Evolutionary conservation across 257 asterid genomes (phyloP), one percentile per base, ranked within the genome.

Genomic region (Euphrasia confusa): DNA sequence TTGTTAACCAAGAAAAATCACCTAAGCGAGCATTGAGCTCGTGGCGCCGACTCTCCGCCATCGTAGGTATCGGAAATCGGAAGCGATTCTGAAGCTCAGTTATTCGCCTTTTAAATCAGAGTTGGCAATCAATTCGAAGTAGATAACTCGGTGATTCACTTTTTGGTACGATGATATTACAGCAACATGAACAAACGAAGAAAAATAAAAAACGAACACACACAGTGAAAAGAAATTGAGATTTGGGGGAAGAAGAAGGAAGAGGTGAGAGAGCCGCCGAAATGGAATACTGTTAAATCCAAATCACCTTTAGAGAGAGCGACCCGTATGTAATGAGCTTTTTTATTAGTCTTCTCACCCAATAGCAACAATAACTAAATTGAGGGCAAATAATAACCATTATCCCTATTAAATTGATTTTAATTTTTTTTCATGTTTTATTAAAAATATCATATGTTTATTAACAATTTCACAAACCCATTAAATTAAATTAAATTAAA

Each of bases 21-120:
- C 88, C 88, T 76, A 81, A 73, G 74, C 76, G 88, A 63, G 88
- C 84, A 65, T 70, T 77, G 70, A 81, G 84, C 12, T 78, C 81
- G 70, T 69, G 76, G 49, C 83, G 77, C 64, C 82, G 76, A 68
- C 72, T 72, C 59, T 74, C 84, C 64, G 79, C 69, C 88, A 79
- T 81, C 60, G 58, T 27, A 21, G 24, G 24, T 21, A 21, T 21
- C 24, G 24, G 24, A 21, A 21, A 21, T 21, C 24, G 24, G 24
- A 21, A 21, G 24, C 24, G 24, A 21, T 21, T 21, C 0, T 21
- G 24, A 21, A 21, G 24, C 55, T 28, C 61, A 56, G 61, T 50
- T 17, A 8, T 52, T 13, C 30, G 1, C 24, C 24, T 21, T 21
- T 21, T 21, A 21, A 21, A 21, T 21, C 24, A 1, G 24, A 21